Percentiles rank a stretch among this genome's conserved stretches.
phyloP scores from a whole-genome alignment of 768 basidiomycete genomes.

The Hericium rajendrae region DNA sequence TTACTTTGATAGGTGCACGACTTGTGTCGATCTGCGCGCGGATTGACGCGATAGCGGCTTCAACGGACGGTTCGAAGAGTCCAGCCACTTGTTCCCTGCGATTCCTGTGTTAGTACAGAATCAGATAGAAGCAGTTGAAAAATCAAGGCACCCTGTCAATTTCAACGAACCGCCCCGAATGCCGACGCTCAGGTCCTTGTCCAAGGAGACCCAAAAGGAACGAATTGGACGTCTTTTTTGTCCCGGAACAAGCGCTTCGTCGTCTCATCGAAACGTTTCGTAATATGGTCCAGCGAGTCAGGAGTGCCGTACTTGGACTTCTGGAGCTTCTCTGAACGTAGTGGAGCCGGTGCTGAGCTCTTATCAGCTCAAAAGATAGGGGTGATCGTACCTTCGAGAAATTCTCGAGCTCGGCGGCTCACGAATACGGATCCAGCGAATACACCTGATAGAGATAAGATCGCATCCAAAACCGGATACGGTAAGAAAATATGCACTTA shows the following conservation, averaged over 20 bases:
- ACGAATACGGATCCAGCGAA: slow-evolving; percentile 82
- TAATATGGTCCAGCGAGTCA: slow-evolving; percentile 70
- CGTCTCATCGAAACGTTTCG: slow-evolving; percentile 72
- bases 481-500: slow-evolving; percentile 22
- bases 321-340: slow-evolving; percentile 52
- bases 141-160: slow-evolving; percentile 45
- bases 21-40: slow-evolving; percentile 63
- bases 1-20: slow-evolving; percentile 54
- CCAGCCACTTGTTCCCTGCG: slow-evolving; percentile 46
- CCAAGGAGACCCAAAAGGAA: slow-evolving; percentile 71
- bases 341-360: background rate
- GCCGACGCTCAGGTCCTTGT: slow-evolving; percentile 61
- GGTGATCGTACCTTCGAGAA: slow-evolving; percentile 47
- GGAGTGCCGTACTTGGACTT: slow-evolving; percentile 62
- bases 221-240: slow-evolving; percentile 55
- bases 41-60: slow-evolving; percentile 63
- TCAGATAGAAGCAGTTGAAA: background rate
- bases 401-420: slow-evolving; percentile 61
- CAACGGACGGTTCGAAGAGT: slow-evolving; percentile 71
- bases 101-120: slow-evolving; percentile 1
- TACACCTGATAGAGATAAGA: slow-evolving; percentile 36
- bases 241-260: slow-evolving; percentile 74
- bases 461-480: background rate
- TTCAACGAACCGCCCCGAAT: slow-evolving; percentile 67
- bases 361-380: background rate